Base-by-base conservation (phyloP, 179 eudicot genomes). In the Amaranthus tricolor region DNA sequence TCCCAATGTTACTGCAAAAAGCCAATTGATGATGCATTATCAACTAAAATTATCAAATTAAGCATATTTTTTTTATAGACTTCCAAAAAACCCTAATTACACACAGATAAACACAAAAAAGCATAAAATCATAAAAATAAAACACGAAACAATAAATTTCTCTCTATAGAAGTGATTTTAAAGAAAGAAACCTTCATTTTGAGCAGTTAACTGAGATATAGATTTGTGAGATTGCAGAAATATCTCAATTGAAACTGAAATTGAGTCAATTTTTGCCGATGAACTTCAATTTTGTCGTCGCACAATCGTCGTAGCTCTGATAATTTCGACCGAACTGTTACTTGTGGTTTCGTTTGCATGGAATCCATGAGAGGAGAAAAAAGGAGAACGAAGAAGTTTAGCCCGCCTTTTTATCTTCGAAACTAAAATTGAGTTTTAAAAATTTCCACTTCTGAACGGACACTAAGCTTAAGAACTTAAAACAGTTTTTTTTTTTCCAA, bases 1-100 rank as follows among this genome's bases (percentile, higher is more conserved):
- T 63, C 88, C 88, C 70, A 90, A 69, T 70, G 84, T 88, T 10
- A 24, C 98, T 93, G 81, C 71, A 56, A 64, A 31, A 31, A 2
- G 40, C 40, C 69, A 65, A n/a, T 6, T 50, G n/a, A 49, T 19
- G 40, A 20, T 11, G 15, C 54, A 48, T 61, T 4, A 49, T 4
- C 16, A 8, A 45, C 53, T 45, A 65, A 9, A n/a, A 31, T 31
- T n/a, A 5, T 47, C n/a, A 48, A 17, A 16, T n/a, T 31, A 31
- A 31, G 40, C 40, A 31, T 31, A 31, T 31, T 40, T 9, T 4
- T 51, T n/a, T 5, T 48, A 43, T 43, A 50, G 5, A 19, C 45
- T 5, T 54, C 62, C 59, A 2, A 54, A 2, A 70, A 70, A 70
- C 74, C 63, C 63, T 70, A 70, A 70, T 43, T 9, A 9, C 17